Percentiles rank a stretch among this genome's conserved stretches.
Conservation (phyloP, 805 yeast species). For the Starmerella geochares region DNA sequence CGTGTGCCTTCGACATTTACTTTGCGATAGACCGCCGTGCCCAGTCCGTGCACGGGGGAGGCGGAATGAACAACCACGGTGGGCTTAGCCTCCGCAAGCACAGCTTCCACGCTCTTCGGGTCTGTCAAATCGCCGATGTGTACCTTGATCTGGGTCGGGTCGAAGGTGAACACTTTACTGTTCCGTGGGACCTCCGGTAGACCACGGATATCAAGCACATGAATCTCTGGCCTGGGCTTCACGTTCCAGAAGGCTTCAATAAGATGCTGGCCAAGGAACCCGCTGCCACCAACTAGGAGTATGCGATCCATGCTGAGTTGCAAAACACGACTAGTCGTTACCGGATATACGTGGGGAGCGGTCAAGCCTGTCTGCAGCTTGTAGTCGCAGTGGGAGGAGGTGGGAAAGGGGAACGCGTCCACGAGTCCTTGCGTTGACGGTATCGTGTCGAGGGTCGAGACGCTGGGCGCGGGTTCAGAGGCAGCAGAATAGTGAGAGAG, state of each 20-base stretch:
- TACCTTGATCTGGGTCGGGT: slow-evolving; percentile 44
- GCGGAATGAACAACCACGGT: slow-evolving; percentile 87
- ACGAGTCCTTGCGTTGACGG: no score
- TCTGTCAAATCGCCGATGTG: slow-evolving; percentile 81
- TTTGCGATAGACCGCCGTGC: slow-evolving; percentile 70
- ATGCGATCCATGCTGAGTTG: slow-evolving; percentile 41
- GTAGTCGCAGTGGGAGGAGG: no score
- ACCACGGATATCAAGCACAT: slow-evolving; percentile 86
- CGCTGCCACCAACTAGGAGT: slow-evolving; percentile 88
- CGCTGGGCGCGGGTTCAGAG: no score
- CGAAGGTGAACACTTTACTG: slow-evolving; percentile 50
- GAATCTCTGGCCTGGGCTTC: slow-evolving; percentile 59
- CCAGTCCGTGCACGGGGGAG: slow-evolving; percentile 86
- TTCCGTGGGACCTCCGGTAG: slow-evolving; percentile 64
- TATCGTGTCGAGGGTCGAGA: no score
- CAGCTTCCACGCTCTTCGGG: slow-evolving; percentile 52
- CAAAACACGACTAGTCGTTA: no score
- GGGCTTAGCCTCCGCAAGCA: slow-evolving; percentile 50
- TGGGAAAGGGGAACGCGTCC: no score
- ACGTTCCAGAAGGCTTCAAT: slow-evolving; percentile 69
- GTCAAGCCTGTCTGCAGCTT: no score
- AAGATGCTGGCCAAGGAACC: slow-evolving; percentile 85
- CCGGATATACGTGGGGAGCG: no score
- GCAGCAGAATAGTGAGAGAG: no score
- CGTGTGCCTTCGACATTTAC: slow-evolving; percentile 87